These are phyloP conservation scores for Calonectria henricotiae DNA, from an alignment of 2,329 filamentous ascomycete genomes.

Conservation along the genomic window DNA sequence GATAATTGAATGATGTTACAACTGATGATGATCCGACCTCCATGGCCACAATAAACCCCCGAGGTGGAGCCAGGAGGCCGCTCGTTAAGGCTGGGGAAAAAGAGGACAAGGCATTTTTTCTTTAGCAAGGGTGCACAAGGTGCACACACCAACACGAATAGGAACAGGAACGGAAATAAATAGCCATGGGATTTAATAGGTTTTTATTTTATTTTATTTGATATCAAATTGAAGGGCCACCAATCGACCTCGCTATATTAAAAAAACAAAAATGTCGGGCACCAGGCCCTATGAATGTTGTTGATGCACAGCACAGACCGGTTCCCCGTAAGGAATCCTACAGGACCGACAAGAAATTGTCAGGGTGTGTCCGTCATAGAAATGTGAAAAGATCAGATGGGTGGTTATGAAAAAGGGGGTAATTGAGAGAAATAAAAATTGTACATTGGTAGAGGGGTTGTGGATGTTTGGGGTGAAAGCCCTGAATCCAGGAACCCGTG, in stretches of 20 bases:
- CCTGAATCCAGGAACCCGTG: conserved; percentile 23
- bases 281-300: conserved; percentile 46
- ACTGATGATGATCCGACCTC: conserved; percentile 26
- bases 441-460: conserved; percentile 18
- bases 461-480: conserved; percentile 14
- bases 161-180: conserved; percentile 9
- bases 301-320: conserved; percentile 41
- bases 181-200: conserved; percentile 2
- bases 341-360: conserved; percentile 40
- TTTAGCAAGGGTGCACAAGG: not conserved
- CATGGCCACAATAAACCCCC: not conserved
- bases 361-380: conserved; percentile 36
- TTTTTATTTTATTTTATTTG: conserved; percentile 8
- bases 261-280: conserved; percentile 35
- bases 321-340: conserved; percentile 37
- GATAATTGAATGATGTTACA: not conserved
- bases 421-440: conserved; percentile 35
- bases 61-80: not conserved
- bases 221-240: conserved; percentile 26
- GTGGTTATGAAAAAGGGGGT: conserved; percentile 34
- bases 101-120: conserved; percentile 3
- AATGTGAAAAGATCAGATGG: conserved; percentile 33
- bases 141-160: conserved; percentile 1
- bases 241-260: conserved; percentile 24
- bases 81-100: conserved; percentile 3